Base-by-base conservation (phyloP, 1,139 yeast genomes). In the Sugiyamaella castrensis region DNA sequence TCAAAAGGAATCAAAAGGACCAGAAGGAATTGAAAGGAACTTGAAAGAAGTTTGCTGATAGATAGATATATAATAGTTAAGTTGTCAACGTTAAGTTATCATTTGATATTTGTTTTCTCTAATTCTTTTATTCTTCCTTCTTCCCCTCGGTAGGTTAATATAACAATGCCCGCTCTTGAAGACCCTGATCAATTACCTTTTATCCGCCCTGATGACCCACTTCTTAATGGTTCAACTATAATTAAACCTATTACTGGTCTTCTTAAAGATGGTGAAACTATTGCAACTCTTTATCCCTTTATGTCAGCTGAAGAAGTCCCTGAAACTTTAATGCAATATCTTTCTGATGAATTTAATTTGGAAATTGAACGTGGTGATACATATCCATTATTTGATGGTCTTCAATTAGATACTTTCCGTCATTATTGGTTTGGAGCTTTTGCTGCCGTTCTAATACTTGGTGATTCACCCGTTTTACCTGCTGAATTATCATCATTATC, bases 361-460 rank as follows among this genome's bases (percentile, higher is more conserved):
- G 98, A 92, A 65, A 81, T 92, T 33, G 92, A 84, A 54, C 75
- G 88, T 40, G 97, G 98, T 27, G 94, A 87, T 54, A 85, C 96
- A 4, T 81, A 81, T 61, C 91, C 97, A 1, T 85, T 86, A 63
- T 83, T 86, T 58, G 95, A 88, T 56, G 81, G 87, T 1, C 70
- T 91, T 43, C 79, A 82, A 33, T 70, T 84, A 41, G 87, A 84
- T 43, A 82, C 84, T 53, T 92, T 91, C 66, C 82, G 79, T 57
- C 77, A 79, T 53, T 84, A 84, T 62, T 91, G 98, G 98, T 89
- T 92, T 65, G 83, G 84, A 8, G 79, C 87, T 9, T 86, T 88
- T 66, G 86, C 88, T 0, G 96, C 70, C 10, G 68, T 91, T 12
- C 85, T 92, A 95, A 82, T 89, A 10, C 72, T 87, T 24, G 97